Base-by-base conservation (phyloP, 1,284 basidiomycete species). In the Macrocybe sp. region DNA sequence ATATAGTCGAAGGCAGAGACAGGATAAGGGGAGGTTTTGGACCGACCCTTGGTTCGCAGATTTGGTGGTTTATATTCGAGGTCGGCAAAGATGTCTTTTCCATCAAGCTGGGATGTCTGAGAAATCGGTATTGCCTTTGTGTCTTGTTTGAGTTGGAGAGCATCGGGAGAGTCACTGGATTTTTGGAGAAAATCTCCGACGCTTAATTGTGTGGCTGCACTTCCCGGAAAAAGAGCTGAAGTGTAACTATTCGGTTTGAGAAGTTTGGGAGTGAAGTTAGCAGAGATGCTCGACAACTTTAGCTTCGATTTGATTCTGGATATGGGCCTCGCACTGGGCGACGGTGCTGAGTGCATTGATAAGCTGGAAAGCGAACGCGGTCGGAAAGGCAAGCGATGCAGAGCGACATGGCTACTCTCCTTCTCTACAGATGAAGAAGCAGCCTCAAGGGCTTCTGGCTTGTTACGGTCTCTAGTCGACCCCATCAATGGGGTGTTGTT, bases 21-120 rank as follows among this genome's bases (percentile, higher is more conserved):
- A 2, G 85, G 82, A 44, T 78, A 66, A 0, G 84, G 83, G 12
- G 74, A 78, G 3, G 84, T 85, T 52, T 80, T 73, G 10, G 83
- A 83, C 29, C 83, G 76, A n/a, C 67, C 69, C 58, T 82, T 83
- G 22, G 22, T 22, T 22, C 22, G 22, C 22, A 22, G 22, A 22
- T 22, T 22, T 22, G 22, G 22, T 22, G 22, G 22, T 22, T 22
- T 22, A 22, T 22, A 22, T 22, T 22, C 22, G 22, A 22, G 22
- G 4, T 22, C 22, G 22, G 22, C 22, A 3, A 22, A 22, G 22
- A 22, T 22, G 22, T 4, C 4, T 22, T 22, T 22, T 4, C 22
- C 22, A 22, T 22, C 22, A 4, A 22, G 22, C 22, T 22, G 22
- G 22, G 22, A 22, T 22, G 22, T 22, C 22, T 22, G 22, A 22